Evolutionary conservation across 768 basidiomycete species (phyloP).

Genomic region (Mycena vitilis): DNA sequence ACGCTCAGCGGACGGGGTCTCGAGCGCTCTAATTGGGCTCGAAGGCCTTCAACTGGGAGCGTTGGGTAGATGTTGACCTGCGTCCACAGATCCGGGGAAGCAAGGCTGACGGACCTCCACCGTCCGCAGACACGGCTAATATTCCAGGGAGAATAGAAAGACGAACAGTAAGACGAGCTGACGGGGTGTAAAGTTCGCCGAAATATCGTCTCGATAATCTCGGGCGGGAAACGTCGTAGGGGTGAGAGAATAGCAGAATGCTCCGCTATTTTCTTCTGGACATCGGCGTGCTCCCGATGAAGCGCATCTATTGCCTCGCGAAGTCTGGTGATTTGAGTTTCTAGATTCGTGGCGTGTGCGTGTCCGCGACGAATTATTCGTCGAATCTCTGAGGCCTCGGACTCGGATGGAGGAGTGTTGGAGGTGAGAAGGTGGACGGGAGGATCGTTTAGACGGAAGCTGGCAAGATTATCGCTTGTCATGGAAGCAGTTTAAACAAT

Average conservation of each 20-base stretch:
- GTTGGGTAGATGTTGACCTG: not conserved
- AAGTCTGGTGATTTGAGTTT: not conserved
- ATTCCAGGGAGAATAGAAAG: constrained; percentile 11
- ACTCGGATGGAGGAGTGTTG: constrained; percentile 7
- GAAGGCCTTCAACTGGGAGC: not conserved
- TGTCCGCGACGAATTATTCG: not conserved
- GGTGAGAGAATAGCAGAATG: constrained; percentile 17
- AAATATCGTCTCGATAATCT: constrained; percentile 18
- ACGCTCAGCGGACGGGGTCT: constrained; percentile 1
- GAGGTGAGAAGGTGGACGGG: not conserved
- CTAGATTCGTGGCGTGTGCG: not conserved
- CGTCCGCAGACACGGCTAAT: constrained; percentile 12
- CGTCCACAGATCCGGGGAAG: constrained; percentile 1
- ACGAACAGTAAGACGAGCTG: not conserved
- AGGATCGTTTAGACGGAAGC: not conserved
- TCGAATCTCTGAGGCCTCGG: not conserved
- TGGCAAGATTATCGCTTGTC: too few relatives aligned
- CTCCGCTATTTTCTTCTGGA: not conserved
- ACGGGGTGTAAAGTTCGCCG: not conserved
- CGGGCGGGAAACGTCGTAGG: constrained; percentile 4
- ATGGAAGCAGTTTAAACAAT: too few relatives aligned
- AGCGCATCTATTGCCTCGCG: not conserved
- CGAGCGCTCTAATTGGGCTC: constrained; percentile 17
- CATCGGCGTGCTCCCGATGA: not conserved
- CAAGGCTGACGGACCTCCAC: not conserved